These are phyloP conservation scores for Conticribra guillardii DNA, from an alignment of 108 stramenopile species.

Conservation along the genomic window DNA sequence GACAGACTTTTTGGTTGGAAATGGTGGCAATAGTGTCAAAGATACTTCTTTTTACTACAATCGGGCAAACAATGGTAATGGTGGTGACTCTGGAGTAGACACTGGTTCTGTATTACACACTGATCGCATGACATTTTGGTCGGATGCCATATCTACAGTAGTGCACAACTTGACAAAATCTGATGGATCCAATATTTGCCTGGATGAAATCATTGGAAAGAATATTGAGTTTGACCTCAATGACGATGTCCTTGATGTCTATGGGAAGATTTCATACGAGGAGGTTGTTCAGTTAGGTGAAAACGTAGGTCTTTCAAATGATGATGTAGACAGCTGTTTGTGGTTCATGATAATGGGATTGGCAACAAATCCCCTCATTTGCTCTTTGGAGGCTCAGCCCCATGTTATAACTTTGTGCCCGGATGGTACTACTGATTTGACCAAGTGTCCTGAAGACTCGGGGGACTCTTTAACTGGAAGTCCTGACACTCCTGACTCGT, in stretches of 20 bases:
- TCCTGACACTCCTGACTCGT: too few species aligned
- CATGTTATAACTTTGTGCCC: conserved; percentile 16
- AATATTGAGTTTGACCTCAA: conserved; percentile 2
- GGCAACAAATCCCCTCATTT: conserved; percentile 31
- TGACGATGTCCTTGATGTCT: conserved; percentile 6
- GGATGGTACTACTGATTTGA: conserved; percentile 31
- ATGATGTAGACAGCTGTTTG: conserved; percentile 20
- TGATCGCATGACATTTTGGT: conserved; percentile 30
- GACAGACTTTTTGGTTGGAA: conserved; percentile 7
- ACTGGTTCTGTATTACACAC: conserved; percentile 17
- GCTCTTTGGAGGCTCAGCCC: conserved; percentile 14
- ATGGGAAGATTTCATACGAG: neutral
- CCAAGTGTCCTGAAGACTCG: conserved; percentile 15
- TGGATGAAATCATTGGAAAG: conserved; percentile 18
- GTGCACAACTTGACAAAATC: conserved; percentile 12
- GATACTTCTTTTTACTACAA: conserved; percentile 30
- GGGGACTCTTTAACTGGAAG: neutral
- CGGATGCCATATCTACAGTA: neutral
- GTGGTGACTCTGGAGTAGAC: too few species aligned
- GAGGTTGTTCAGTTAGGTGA: conserved; percentile 23
- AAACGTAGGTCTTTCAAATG: conserved; percentile 25
- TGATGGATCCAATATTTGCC: conserved; percentile 23
- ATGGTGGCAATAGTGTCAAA: conserved; percentile 13
- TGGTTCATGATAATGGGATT: conserved; percentile 25
- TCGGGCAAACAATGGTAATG: conserved; percentile 2